Base-by-base conservation (phyloP, 805 yeast species). In the Clavispora vitiphila region DNA sequence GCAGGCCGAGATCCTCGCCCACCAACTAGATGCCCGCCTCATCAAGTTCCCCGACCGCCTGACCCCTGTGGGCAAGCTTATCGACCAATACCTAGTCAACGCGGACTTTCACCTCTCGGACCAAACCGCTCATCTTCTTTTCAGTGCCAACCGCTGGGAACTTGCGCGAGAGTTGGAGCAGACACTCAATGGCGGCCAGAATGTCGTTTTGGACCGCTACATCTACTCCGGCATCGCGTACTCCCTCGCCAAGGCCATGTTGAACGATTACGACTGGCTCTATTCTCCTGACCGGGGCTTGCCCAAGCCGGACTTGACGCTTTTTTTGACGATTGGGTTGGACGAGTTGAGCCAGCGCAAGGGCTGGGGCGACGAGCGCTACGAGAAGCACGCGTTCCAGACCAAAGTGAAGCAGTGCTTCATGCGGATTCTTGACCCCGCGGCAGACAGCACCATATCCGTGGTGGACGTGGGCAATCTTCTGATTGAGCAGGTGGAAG, bases 111-210 rank as follows among this genome's bases (percentile, higher is more conserved):
- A 62, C 7, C 59, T 89, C 15, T 76, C 81, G 14, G 96, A 90
- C 55, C 81, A 88, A 58, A 71, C 96, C 0, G 83, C 89, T 5
- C 99, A 93, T 62, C 68, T 93, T 19, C 65, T 93, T 25, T 93
- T 93, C 60, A 80, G 89, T 50, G 96, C 98, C 1, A 93, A 93
- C 55, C 67, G 99, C 48, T 93, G 99, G 99, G 99, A 93, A 59
- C 53, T 78, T 18, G 74, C 72, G 1, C 61, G 67, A 1, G 58
- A 61, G 4, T 78, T 93, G 5, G 56, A 63, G 9, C 42, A 56
- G 1, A 56, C 66, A 10, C 60, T 89, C 15, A 51, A 61, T 1
- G 48, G 58, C 0, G 96, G 96, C 1, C 57, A 56, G 10, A 71
- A 72, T 39, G 74, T 93, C 1, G 70, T 93, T 0, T 60, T 90